phyloP scores from a whole-genome alignment of 2,329 filamentous ascomycete species.

The Sporothrix dimorphospora region DNA sequence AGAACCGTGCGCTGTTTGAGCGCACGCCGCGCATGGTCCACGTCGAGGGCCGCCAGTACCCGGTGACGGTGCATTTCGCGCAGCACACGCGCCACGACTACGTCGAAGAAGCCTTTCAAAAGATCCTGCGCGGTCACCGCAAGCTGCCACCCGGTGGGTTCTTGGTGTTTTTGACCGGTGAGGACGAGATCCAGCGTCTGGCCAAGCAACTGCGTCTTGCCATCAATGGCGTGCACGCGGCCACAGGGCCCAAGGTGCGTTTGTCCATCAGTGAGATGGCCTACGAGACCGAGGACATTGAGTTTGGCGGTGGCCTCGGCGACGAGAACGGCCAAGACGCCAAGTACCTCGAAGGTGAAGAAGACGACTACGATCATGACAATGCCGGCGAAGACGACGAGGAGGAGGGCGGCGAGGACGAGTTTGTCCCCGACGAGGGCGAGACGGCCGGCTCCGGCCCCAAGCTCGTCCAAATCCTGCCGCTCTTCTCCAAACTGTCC shows the following conservation, averaged over 20 bases:
- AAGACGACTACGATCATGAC: slow-evolving; percentile 57
- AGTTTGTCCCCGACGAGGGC: slow-evolving; percentile 71
- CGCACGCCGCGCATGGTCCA: slow-evolving; percentile 80
- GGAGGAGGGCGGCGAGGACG: slow-evolving; percentile 60
- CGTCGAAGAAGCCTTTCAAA: slow-evolving; percentile 84
- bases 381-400: slow-evolving; percentile 62
- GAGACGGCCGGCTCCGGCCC: slow-evolving; percentile 62
- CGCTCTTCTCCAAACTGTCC: slow-evolving; percentile 88
- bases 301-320: slow-evolving; percentile 64
- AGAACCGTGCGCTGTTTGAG: slow-evolving; percentile 79
- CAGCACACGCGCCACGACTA: slow-evolving; percentile 84
- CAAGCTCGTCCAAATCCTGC: slow-evolving; percentile 82
- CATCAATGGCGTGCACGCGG: slow-evolving; percentile 60
- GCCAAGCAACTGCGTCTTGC: slow-evolving; percentile 75
- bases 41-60: slow-evolving; percentile 88
- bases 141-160: slow-evolving; percentile 91
- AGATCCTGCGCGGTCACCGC: slow-evolving; percentile 82
- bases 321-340: slow-evolving; percentile 44
- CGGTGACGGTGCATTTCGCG: slow-evolving; percentile 87
- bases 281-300: slow-evolving; percentile 83
- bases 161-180: slow-evolving; percentile 90
- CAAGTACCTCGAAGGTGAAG: slow-evolving; percentile 21
- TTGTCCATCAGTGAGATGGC: slow-evolving; percentile 78
- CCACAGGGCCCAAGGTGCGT: slow-evolving; percentile 67
- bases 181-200: slow-evolving; percentile 87